Evolutionary conservation across 2,329 filamentous ascomycete species (phyloP).

Genomic region (Pestalotiopsis sp.): DNA sequence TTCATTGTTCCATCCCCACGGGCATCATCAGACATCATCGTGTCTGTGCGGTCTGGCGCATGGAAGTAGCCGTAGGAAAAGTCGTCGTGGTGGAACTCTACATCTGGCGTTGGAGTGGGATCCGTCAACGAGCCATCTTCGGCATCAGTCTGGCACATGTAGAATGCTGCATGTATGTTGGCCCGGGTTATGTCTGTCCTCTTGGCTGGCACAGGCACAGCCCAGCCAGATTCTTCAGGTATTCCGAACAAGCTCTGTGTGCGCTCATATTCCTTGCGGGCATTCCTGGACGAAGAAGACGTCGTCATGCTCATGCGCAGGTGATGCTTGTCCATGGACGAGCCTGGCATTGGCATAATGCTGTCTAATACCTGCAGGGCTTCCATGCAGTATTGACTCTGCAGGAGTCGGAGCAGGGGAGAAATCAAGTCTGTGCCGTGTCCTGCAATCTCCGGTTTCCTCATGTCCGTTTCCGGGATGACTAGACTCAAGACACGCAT

Average conservation of each 20-base stretch:
- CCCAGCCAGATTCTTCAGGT: conserved; percentile 93
- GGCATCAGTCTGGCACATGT: conserved; percentile 77
- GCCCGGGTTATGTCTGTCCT: conserved; percentile 83
- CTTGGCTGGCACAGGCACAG: conserved; percentile 86
- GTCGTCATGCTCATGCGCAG: conserved; percentile 98
- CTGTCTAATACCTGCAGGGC: conserved; percentile 90
- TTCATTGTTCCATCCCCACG: conserved; percentile 73
- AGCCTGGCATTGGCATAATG: conserved; percentile 91
- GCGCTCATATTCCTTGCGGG: conserved; percentile 91
- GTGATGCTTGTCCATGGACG: conserved; percentile 90
- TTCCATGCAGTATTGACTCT: conserved; percentile 92
- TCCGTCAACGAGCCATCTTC: conserved; percentile 57
- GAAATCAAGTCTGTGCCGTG: conserved; percentile 96
- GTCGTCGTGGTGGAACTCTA: conserved; percentile 92
- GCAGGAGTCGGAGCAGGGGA: conserved; percentile 81
- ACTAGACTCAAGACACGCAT: conserved; percentile 87
- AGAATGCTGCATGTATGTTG: conserved; percentile 96
- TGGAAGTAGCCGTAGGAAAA: conserved; percentile 81
- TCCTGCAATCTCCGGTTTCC: conserved; percentile 81
- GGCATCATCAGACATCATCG: conserved; percentile 87
- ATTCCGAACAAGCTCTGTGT: conserved; percentile 96
- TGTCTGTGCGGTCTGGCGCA: conserved; percentile 72
- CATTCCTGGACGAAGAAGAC: conserved; percentile 78
- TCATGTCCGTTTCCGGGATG: conserved; percentile 91
- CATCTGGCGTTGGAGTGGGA: conserved; percentile 73